Evolutionary conservation across 352 stramenopile species (phyloP).

Genomic region (Globisporangium parvum): DNA sequence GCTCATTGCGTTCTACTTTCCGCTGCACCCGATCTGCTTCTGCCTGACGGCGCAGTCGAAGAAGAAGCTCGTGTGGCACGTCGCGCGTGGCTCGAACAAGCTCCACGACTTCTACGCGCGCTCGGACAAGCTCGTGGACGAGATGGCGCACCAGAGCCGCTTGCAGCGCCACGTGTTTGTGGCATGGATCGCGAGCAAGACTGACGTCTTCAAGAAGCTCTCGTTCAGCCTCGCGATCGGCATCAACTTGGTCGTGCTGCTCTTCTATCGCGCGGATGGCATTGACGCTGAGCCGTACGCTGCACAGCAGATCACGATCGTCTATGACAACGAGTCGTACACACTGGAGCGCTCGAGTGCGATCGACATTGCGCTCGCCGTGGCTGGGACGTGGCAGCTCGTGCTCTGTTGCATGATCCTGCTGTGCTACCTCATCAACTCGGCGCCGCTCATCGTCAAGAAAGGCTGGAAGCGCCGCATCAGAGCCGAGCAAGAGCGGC

Average conservation of each 20-base stretch:
- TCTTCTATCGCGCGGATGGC: conserved; percentile 52
- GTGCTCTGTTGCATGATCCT: conserved; percentile 41
- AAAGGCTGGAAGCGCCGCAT: conserved; percentile 62
- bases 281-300: conserved; percentile 52
- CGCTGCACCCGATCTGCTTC: conserved; percentile 68
- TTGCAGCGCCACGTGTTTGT: conserved; percentile 30
- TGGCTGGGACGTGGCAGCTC: conserved; percentile 49
- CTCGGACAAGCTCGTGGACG: conserved; percentile 61
- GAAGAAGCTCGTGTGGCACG: conserved; percentile 60
- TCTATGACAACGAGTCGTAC: conserved; percentile 13
- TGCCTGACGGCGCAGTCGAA: conserved; percentile 70
- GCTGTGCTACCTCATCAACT: conserved; percentile 62
- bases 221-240: conserved; percentile 43
- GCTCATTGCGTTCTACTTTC: conserved; percentile 67
- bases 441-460: conserved; percentile 56
- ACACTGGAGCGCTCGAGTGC: conserved; percentile 16
- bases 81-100: conserved; percentile 52
- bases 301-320: conserved; percentile 29
- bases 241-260: conserved; percentile 54
- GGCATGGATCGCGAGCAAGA: conserved; percentile 29
- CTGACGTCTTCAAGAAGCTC: conserved; percentile 39
- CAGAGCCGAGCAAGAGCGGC: conserved; percentile 26
- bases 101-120: conserved; percentile 61
- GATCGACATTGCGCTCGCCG: conserved; percentile 30
- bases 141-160: conserved; percentile 65